Evolutionary conservation across 345 rosid genomes (phyloP), one percentile per base, ranked within the genome.

Genomic region (Populus nigra): DNA sequence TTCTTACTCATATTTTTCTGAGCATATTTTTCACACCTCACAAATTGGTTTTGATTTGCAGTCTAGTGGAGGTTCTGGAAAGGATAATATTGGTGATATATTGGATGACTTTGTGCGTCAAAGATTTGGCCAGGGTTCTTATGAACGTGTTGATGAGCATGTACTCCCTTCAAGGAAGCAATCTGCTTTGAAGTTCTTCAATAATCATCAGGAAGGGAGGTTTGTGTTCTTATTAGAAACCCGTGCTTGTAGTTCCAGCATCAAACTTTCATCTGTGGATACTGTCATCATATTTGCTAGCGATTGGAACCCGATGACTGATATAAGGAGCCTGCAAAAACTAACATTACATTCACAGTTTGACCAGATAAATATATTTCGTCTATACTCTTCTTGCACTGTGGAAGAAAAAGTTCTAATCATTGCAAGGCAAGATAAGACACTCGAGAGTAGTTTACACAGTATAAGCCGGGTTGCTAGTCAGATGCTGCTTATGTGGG

Each of bases 401-500:
- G 87, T 90, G 71, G 99, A 96, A 85, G 98, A 96, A 84, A 91
- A 85, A 79, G 82, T 78, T 69, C 83, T 96, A 84, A 83, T 92
- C 79, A 84, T 91, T 77, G 91, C 96, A 68, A 89, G 86, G 86
- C 86, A 88, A 74, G 86, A 80, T 73, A 89, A 83, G 79, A 66
- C 76, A 68, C 79, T 83, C 65, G 89, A 89, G 69, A 80, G 82
- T 79, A 76, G 73, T 73, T 38, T 80, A 17, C 92, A 88, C 84
- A 84, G 78, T 76, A 78, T 85, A 80, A 86, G 39, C 81, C 86
- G 83, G 18, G 41, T 71, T 77, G 80, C 81, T 68, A 80, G 79
- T 67, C 98, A 93, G 45, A 76, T 71, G 78, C 84, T 96, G 79
- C 94, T 96, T 45, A 93, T 89, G 92, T 91, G 96, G 97, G 97